Conservation (phyloP, 1,284 basidiomycete species). For the Apiotrichum laibachii region DNA sequence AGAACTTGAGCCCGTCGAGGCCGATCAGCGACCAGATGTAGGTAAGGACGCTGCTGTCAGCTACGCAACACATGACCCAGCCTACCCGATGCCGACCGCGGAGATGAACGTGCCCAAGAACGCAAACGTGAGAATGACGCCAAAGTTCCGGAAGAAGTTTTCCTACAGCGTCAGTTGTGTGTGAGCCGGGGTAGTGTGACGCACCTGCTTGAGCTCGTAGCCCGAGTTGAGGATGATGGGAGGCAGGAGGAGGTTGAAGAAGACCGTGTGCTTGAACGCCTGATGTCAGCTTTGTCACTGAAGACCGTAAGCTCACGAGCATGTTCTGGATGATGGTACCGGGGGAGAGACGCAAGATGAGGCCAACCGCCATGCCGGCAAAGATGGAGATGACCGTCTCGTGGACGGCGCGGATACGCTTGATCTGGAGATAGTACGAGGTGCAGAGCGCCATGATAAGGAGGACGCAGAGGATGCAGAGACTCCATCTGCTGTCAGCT, state of each 20-base stretch:
- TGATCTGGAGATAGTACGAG: constrained; percentile 96
- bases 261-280: constrained; percentile 95
- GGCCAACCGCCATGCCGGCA: constrained; percentile 90
- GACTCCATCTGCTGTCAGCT: constrained; percentile 62
- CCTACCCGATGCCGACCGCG: constrained; percentile 89
- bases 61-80: not conserved
- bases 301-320: constrained; percentile 67
- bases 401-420: constrained; percentile 90
- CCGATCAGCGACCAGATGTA: constrained; percentile 93
- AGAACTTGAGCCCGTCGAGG: constrained; percentile 73
- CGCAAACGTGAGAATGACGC: constrained; percentile 92
- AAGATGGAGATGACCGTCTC: constrained; percentile 96
- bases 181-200: constrained; percentile 20
- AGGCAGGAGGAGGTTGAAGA: constrained; percentile 95
- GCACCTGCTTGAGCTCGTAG: constrained; percentile 91
- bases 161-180: constrained; percentile 59
- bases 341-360: constrained; percentile 83
- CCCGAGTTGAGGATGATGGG: constrained; percentile 98
- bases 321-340: constrained; percentile 94
- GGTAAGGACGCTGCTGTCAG: constrained; percentile 65
- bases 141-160: constrained; percentile 97
- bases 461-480: constrained; percentile 89
- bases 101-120: constrained; percentile 97
- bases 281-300: constrained; percentile 39
- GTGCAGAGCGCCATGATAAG: constrained; percentile 93